Conservation (phyloP, 306 rosid species). For the Lathyrus oleraceus region DNA sequence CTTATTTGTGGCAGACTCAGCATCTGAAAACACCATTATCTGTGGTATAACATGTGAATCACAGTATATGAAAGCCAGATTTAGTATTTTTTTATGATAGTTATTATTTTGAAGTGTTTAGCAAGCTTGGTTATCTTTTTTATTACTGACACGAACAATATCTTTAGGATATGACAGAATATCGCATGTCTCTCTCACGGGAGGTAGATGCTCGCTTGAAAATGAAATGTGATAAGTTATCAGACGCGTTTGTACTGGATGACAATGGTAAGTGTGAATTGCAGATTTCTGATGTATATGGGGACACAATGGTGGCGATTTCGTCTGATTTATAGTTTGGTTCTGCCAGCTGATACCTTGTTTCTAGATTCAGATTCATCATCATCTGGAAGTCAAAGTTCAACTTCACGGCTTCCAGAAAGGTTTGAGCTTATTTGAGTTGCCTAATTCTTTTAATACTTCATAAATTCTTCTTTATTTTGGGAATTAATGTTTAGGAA, state of each 20-base stretch:
- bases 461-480: background rate
- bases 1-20: constrained; percentile 88
- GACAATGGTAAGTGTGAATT: constrained; percentile 57
- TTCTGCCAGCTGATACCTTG: constrained; percentile 24
- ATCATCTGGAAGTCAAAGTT: constrained; percentile 63
- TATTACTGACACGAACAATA: constrained; percentile 13
- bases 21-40: constrained; percentile 62
- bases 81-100: background rate
- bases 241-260: constrained; percentile 69
- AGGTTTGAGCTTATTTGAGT: constrained; percentile 51
- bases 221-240: constrained; percentile 69
- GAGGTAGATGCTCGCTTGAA: constrained; percentile 81
- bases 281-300: constrained; percentile 22
- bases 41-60: constrained; percentile 53
- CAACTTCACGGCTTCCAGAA: constrained; percentile 81
- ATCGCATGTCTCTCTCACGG: constrained; percentile 67
- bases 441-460: constrained; percentile 16
- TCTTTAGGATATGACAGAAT: constrained; percentile 79
- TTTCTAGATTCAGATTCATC: constrained; percentile 57
- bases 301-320: constrained; percentile 7
- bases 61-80: constrained; percentile 25
- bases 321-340: constrained; percentile 6
- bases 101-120: constrained; percentile 18
- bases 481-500: background rate
- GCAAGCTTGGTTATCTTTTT: constrained; percentile 32